A percentile compares a stretch with the other conserved stretches of the same genome.
Conservation (phyloP, 257 asterid species). For the Echites panduratus region DNA sequence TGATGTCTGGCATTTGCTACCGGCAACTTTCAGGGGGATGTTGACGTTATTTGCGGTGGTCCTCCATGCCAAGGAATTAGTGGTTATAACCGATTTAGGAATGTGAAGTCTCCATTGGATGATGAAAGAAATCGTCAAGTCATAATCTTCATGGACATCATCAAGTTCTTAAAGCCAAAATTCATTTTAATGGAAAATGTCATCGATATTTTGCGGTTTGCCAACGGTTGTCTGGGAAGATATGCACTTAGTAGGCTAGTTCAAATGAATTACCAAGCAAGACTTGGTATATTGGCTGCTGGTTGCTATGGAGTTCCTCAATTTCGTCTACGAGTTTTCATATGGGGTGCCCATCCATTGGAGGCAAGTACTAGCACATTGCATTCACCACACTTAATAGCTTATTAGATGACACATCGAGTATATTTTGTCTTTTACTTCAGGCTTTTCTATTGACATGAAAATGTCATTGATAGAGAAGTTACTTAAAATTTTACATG, state of each 20-base stretch:
- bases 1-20: not conserved
- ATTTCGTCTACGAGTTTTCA: constrained; percentile 61
- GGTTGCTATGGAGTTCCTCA: constrained; percentile 89
- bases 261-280: constrained; percentile 59
- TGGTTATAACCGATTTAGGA: constrained; percentile 67
- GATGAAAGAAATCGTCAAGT: constrained; percentile 62
- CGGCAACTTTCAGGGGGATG: constrained; percentile 44
- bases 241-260: constrained; percentile 69
- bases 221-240: constrained; percentile 60
- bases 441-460: not conserved
- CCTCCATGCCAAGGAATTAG: constrained; percentile 97
- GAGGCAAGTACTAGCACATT: constrained; percentile 33
- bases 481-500: not conserved
- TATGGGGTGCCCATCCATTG: constrained; percentile 71
- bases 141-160: constrained; percentile 59
- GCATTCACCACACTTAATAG: not conserved
- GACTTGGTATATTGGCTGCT: constrained; percentile 80
- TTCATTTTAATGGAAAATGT: constrained; percentile 85
- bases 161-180: constrained; percentile 47
- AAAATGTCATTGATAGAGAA: not conserved
- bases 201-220: constrained; percentile 57
- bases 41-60: constrained; percentile 83
- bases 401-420: not conserved
- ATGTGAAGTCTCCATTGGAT: constrained; percentile 37
- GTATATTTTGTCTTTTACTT: not conserved